phyloP scores from a whole-genome alignment of 257 asterid species.

The Solanum tarapatanum region DNA sequence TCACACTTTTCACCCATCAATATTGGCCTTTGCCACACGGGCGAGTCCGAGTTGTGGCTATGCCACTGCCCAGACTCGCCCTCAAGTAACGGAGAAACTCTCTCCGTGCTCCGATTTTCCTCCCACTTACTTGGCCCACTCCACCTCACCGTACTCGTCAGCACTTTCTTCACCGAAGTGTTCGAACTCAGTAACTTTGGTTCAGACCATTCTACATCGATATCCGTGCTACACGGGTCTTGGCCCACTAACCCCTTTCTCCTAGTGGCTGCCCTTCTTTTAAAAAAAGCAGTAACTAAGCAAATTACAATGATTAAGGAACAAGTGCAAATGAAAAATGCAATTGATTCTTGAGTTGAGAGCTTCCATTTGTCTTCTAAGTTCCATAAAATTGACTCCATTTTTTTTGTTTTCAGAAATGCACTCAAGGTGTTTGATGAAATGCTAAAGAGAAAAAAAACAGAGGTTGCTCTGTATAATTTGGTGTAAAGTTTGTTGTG shows the following conservation, averaged over 20 bases:
- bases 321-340: conserved; percentile 34
- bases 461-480: not conserved
- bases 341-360: conserved; percentile 37
- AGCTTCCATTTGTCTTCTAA: conserved; percentile 59
- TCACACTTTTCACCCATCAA: conserved; percentile 89
- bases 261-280: conserved; percentile 8
- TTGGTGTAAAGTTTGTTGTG: not conserved
- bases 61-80: conserved; percentile 6
- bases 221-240: conserved; percentile 17
- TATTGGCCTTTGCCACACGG: conserved; percentile 82
- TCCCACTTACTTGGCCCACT: conserved; percentile 41
- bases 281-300: not conserved
- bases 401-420: not conserved
- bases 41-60: conserved; percentile 54
- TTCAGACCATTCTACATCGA: not conserved
- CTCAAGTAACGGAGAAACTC: conserved; percentile 18
- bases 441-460: not conserved
- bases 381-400: conserved; percentile 63
- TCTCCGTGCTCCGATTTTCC: conserved; percentile 1
- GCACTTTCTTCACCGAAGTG: conserved; percentile 11
- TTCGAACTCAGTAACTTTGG: not conserved
- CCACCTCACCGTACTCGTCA: conserved; percentile 47
- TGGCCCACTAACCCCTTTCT: conserved; percentile 16
- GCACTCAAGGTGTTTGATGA: not conserved
- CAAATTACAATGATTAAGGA: conserved; percentile 21